A percentile compares a stretch with the other conserved stretches of the same genome.
Evolutionary conservation across 1,284 basidiomycete species (phyloP).

Genomic region (Malassezia dermatis): DNA sequence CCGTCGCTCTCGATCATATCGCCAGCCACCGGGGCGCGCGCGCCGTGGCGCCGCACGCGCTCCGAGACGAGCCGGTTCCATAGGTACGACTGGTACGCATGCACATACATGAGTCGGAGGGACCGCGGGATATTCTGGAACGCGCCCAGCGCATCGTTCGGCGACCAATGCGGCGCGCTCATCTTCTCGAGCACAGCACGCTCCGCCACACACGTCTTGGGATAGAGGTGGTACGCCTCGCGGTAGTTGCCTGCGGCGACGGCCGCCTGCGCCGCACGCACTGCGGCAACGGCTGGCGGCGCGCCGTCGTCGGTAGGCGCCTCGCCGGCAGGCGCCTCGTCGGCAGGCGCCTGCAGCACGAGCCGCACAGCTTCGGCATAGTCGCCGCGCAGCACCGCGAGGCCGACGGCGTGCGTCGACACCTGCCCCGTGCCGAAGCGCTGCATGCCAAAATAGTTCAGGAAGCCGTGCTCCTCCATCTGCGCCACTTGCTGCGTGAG

Average conservation of each 20-base stretch:
- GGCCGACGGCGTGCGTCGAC: conserved; percentile 85
- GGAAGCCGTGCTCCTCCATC: conserved; percentile 75
- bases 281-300: conserved; percentile 7
- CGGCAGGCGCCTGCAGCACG: conserved; percentile 18
- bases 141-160: conserved; percentile 25
- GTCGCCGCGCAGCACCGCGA: conserved; percentile 73
- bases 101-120: conserved; percentile 92
- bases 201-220: conserved; percentile 80
- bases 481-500: conserved; percentile 54
- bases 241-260: conserved; percentile 23
- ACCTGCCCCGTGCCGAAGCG: conserved; percentile 93
- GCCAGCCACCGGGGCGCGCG: conserved; percentile 59
- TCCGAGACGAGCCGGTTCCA: conserved; percentile 81
- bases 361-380: conserved; percentile 49
- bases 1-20: conserved; percentile 51
- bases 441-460: conserved; percentile 99
- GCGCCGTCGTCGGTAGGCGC: neutral
- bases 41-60: conserved; percentile 57
- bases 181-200: conserved; percentile 80
- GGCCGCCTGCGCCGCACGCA: conserved; percentile 15
- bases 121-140: conserved; percentile 51
- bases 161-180: conserved; percentile 49
- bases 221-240: conserved; percentile 72
- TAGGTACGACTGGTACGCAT: conserved; percentile 96
- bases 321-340: neutral